These are phyloP conservation scores for Solanum hybrid DNA, from an alignment of 305 asterid species.

Conservation along the genomic window DNA sequence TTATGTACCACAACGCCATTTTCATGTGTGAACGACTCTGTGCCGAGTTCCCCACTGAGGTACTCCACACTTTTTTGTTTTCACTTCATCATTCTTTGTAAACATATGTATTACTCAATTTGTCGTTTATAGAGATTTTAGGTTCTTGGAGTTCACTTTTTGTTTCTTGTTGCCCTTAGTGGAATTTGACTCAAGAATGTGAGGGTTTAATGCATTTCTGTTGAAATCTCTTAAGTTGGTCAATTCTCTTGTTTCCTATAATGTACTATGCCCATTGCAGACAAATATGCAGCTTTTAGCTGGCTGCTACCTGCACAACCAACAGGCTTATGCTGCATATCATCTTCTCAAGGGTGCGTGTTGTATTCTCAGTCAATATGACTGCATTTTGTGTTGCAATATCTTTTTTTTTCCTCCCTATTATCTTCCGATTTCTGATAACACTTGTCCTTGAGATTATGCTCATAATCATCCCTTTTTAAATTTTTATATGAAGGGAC, in stretches of 20 bases:
- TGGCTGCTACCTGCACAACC: constrained; percentile 77
- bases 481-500: constrained; percentile 45
- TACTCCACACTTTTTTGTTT: too few relatives aligned
- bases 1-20: constrained; percentile 74
- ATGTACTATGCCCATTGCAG: constrained; percentile 36
- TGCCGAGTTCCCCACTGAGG: too few relatives aligned
- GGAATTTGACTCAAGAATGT: not conserved
- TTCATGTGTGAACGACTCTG: constrained; percentile 53
- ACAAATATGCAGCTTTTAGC: constrained; percentile 79
- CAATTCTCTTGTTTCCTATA: constrained; percentile 9
- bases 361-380: not conserved
- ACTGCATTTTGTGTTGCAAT: not conserved
- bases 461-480: constrained; percentile 10
- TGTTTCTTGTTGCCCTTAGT: not conserved
- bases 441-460: not conserved
- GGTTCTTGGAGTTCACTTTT: not conserved
- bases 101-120: not conserved
- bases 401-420: not conserved
- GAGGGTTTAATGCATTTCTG: not conserved
- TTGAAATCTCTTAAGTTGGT: not conserved
- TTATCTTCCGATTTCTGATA: not conserved
- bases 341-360: constrained; percentile 71
- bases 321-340: constrained; percentile 89
- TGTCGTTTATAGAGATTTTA: not conserved
- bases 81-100: not conserved